Evolutionary conservation across 1,284 basidiomycete genomes (phyloP).

Genomic region (Rhizopogon parksii): DNA sequence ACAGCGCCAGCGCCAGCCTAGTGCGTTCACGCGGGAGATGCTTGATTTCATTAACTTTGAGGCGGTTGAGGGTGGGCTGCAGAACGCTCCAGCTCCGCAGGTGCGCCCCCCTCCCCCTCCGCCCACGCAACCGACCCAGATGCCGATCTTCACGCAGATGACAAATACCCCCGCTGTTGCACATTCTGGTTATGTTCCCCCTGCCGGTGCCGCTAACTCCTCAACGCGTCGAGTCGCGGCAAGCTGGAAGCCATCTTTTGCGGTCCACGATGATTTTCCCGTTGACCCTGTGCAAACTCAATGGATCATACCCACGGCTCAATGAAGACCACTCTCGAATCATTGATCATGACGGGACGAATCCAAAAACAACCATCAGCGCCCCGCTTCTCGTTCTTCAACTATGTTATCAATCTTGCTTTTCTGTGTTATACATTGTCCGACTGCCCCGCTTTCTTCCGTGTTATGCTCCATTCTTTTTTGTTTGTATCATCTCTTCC

Average conservation of each 20-base stretch:
- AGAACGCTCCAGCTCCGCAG: conserved; percentile 12
- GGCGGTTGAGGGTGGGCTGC: conserved; percentile 9
- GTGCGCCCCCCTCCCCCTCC: conserved; percentile 9
- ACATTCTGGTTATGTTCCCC: conserved; percentile 38
- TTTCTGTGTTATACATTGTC: not conserved
- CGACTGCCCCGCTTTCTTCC: not conserved
- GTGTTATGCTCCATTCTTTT: not conserved
- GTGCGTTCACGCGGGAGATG: conserved; percentile 22
- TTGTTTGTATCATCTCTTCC: not conserved
- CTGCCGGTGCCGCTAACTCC: conserved; percentile 43
- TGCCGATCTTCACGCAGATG: conserved; percentile 24
- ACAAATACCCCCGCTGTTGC: conserved; percentile 18
- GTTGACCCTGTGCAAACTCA: conserved; percentile 20
- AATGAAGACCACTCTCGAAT: not conserved
- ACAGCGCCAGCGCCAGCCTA: conserved; percentile 16
- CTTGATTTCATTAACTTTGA: conserved; percentile 27
- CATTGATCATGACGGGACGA: not conserved
- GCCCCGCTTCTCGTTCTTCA: no score
- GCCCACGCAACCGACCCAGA: conserved; percentile 9
- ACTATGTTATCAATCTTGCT: not conserved
- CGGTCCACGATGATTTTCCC: conserved; percentile 13
- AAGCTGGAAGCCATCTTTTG: conserved; percentile 39
- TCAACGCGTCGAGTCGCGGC: conserved; percentile 46
- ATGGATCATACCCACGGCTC: conserved; percentile 8
- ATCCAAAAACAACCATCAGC: not conserved